These are phyloP conservation scores for Rhodocollybia butyracea DNA, from an alignment of 768 basidiomycete genomes.

Conservation along the genomic window DNA sequence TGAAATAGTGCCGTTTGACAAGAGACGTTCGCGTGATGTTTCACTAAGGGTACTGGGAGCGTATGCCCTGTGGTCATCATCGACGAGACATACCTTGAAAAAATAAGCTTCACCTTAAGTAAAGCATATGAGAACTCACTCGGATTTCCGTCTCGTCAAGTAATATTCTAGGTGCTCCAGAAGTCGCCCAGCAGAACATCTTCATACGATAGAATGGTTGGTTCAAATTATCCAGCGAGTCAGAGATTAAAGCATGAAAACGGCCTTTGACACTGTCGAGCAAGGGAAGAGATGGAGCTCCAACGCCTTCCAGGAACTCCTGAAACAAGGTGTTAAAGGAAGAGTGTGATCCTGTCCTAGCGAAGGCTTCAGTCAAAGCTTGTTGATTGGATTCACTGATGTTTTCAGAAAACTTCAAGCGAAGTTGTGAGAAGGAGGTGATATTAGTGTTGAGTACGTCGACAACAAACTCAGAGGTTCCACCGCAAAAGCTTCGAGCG, in stretches of 20 bases:
- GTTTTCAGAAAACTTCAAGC: not conserved
- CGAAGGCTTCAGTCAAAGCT: not conserved
- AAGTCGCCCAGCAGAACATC: not conserved
- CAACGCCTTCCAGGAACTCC: not conserved
- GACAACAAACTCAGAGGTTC: not conserved
- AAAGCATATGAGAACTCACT: not conserved
- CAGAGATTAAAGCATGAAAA: not conserved
- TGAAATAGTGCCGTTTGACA: not conserved
- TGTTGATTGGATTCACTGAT: not conserved
- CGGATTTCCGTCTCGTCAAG: not conserved
- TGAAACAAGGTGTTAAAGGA: not conserved
- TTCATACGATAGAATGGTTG: not conserved
- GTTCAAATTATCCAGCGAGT: not conserved
- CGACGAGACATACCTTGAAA: not conserved
- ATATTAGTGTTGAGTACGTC: not conserved
- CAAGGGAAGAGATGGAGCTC: not conserved
- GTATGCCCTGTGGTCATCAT: not conserved
- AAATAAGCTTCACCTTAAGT: not conserved
- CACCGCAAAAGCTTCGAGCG: too few species aligned
- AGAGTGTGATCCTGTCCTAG: not conserved
- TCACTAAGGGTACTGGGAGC: not conserved
- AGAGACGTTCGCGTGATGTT: not conserved
- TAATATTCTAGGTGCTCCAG: not conserved
- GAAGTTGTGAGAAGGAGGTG: not conserved
- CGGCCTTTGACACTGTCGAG: not conserved